Evolutionary conservation across 148 eudicot species (phyloP), one percentile per base, ranked within the genome.

Genomic region (Chenopodium formosanum): DNA sequence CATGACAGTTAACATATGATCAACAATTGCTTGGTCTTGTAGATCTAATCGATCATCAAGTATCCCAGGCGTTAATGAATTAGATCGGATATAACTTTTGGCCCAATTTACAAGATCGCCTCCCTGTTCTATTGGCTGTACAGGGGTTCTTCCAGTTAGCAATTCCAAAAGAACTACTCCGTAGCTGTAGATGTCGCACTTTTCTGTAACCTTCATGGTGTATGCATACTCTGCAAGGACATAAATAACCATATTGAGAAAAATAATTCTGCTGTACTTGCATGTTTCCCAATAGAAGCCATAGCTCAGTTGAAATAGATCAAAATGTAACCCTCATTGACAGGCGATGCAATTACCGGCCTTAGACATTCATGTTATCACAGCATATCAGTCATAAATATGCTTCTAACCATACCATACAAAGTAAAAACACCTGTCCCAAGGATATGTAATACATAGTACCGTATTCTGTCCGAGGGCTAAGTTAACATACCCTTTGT

Each of bases 161-260:
- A 96, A 80, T 90, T 96, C 99, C 88, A 96, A 78, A 0, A 96
- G 90, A 66, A 96, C 98, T 25, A 96, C 99, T 44, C 99, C 99
- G 14, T 92, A 96, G 88, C 99, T 96, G 82, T 96, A 96, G n/a
- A 91, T 92, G 64, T 96, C 99, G 32, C 99, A 96, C 82, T 95
- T 95, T 78, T 95, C 99, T 0, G 99, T 93, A 23, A 95, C 91
- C 87, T 92, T 95, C 99, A 95, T 95, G 9, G 99, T 95, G 92
- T 93, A 95, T 25, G 99, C 99, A 80, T 95, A 95, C 86, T 95
- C 99, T 95, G 94, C 70, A 52, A 72, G 64, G 23, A 77, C 7
- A 37, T 2, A 58, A 7, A 22, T 32, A 9, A 50, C 34, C 65
- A 65, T 65, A 23, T 58, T 80, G 13, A 73, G 60, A 62, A 34